Base-by-base conservation (phyloP, 352 stramenopile genomes). In the Phytophthora multivora region DNA sequence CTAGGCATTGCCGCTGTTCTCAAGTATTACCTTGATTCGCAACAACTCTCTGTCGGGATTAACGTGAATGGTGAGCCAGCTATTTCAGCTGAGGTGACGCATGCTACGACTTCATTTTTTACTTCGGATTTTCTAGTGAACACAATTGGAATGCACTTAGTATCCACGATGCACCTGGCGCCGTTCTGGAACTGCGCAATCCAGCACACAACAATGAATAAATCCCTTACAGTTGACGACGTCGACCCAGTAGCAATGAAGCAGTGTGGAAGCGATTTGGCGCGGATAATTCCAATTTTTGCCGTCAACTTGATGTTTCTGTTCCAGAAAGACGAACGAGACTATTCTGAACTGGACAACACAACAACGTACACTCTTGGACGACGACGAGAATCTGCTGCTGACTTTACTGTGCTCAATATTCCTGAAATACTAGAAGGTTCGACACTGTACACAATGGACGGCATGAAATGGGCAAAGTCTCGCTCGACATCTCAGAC, bases 131-230 rank as follows among this genome's bases (percentile, higher is more conserved):
- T 61, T 26, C 31, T 75, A 1, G 50, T 64, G 26, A 72, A 59
- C 36, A 58, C 43, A 1, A 21, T 75, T 10, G 70, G 70, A 12
- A 75, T 73, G 70, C 56, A 66, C n/a, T 58, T 62, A 11, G 46
- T 75, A 8, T 73, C 63, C 5, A 59, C 66, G 0, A 69, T 62
- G 39, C 49, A 75, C 30, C 40, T 75, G 19, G 70, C 66, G 8
- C 66, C 62, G 6, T 79, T 73, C 52, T 79, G 70, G 70, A 56
- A 75, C 30, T 79, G 70, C 16, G 56, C 61, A 16, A 69, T 79
- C n/a, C 25, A 64, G 26, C 59, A 73, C 43, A 73, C 61, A n/a
- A 61, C 58, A n/a, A 75, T 79, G 70, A 54, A 35, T 21, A 79
- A 79, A 40, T 45, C 40, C 0, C 51, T 72, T 1, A 48, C 43